phyloP scores from a whole-genome alignment of 306 rosid species.

The Fragaria nilgerrensis region DNA sequence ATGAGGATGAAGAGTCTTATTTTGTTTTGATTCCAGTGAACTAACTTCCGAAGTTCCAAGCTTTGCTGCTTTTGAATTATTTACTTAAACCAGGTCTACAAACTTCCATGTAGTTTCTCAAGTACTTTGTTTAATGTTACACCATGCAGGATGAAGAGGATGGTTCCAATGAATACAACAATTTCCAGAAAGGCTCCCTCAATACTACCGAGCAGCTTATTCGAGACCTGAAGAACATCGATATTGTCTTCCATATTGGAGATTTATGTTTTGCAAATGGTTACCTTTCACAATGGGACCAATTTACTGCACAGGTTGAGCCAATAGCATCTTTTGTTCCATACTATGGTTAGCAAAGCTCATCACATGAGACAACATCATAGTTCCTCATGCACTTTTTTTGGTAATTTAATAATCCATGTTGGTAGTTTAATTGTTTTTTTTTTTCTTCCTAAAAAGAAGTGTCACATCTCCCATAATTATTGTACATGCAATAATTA shows the following conservation, averaged over 20 bases:
- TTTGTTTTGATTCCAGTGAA: background rate
- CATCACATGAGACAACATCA: no score
- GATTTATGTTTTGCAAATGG: conserved; percentile 92
- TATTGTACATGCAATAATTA: no score
- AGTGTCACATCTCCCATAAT: no score
- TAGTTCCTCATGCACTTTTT: no score
- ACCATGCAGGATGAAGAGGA: conserved; percentile 79
- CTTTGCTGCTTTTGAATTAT: background rate
- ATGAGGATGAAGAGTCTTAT: background rate
- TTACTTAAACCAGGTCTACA: background rate
- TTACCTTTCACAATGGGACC: conserved; percentile 96
- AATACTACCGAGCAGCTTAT: conserved; percentile 69
- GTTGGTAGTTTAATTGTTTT: no score
- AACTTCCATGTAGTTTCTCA: background rate
- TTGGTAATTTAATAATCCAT: no score
- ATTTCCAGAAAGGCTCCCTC: conserved; percentile 81
- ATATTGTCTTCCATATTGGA: conserved; percentile 92
- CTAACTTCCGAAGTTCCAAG: background rate
- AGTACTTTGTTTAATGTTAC: background rate
- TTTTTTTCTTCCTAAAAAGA: no score
- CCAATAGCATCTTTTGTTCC: conserved; percentile 91
- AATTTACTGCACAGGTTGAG: conserved; percentile 86
- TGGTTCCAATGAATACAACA: conserved; percentile 88
- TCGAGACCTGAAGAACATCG: conserved; percentile 65
- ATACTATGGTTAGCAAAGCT: conserved; percentile 86